Evolutionary conservation across 768 basidiomycete species (phyloP), one percentile per base, ranked within the genome.

Genomic region (Suillus discolor): DNA sequence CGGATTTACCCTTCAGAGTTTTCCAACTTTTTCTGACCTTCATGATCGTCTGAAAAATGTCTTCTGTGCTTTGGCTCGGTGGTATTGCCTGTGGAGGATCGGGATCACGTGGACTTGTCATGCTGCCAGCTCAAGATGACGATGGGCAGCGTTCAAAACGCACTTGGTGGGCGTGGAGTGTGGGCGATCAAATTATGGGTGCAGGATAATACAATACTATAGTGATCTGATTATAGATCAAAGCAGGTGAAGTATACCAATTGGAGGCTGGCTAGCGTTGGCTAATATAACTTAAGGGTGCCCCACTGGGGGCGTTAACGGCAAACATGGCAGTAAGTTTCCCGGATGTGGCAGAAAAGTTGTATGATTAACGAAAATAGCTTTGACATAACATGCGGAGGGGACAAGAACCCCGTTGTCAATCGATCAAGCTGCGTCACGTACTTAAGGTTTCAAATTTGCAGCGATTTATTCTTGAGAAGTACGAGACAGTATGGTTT

Each of bases 11-110:
- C 73, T 85, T 85, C 42, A 89, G 77, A 0, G 88, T 90, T 74
- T 91, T 90, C 89, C 89, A 92, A 71, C 84, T 89, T 76, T 91
- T 91, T 69, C 91, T 85, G 49, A 65, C 84, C 68, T 82, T 85
- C 69, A 90, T 84, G 67, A 92, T 87, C 61, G 85, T 85, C 73
- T 86, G 82, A 74, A 90, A 84, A 67, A 89, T 88, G 66, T 88
- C 87, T 54, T 76, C 68, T 68, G 77, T 75, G 68, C 71, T 71
- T 69, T 72, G 65, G 36, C 18, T 70, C 25, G 31, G 59, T n/a
- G 75, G 61, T 4, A 62, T 38, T 54, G 61, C 57, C 68, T 65
- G 67, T 20, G 55, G 64, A 45, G 61, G 23, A 36, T 23, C n/a
- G 12, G 23, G 6, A 59, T 28, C 6, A 13, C 6, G 28, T 13